Conservation (phyloP, 345 rosid species). For the Dimocarpus longan region DNA sequence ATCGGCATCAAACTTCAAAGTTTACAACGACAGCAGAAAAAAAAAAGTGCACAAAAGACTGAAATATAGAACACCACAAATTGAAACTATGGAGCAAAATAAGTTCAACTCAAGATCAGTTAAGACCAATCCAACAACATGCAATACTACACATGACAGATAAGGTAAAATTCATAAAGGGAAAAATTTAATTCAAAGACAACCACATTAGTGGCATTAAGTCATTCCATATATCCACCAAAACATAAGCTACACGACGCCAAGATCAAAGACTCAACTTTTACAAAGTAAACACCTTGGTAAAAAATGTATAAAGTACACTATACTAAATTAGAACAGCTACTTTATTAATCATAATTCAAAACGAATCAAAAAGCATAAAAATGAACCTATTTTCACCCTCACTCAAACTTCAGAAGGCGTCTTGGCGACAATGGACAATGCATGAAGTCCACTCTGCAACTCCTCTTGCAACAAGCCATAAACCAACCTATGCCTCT, state of each 20-base stretch:
- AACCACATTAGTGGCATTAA: conserved; percentile 2
- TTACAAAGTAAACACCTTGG: not conserved
- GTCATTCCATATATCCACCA: conserved; percentile 5
- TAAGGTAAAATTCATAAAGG: not conserved
- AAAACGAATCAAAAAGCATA: not conserved
- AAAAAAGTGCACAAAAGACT: not conserved
- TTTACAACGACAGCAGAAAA: not conserved
- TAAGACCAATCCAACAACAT: not conserved
- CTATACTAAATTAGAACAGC: not conserved
- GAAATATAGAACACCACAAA: not conserved
- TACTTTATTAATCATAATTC: not conserved
- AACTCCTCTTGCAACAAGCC: conserved; percentile 78
- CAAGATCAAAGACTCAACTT: not conserved
- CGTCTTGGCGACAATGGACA: conserved; percentile 87
- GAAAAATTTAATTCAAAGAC: not conserved
- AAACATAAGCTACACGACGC: not conserved
- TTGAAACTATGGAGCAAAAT: not conserved
- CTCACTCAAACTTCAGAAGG: conserved; percentile 59
- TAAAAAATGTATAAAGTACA: not conserved
- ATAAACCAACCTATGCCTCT: conserved; percentile 83
- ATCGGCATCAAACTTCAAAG: not conserved
- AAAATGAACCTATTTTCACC: conserved; percentile 24
- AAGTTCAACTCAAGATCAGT: not conserved
- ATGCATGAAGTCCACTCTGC: conserved; percentile 79
- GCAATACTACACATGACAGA: not conserved